Evolutionary conservation across 768 basidiomycete genomes (phyloP).

Genomic region (Lactarius hengduanensis): DNA sequence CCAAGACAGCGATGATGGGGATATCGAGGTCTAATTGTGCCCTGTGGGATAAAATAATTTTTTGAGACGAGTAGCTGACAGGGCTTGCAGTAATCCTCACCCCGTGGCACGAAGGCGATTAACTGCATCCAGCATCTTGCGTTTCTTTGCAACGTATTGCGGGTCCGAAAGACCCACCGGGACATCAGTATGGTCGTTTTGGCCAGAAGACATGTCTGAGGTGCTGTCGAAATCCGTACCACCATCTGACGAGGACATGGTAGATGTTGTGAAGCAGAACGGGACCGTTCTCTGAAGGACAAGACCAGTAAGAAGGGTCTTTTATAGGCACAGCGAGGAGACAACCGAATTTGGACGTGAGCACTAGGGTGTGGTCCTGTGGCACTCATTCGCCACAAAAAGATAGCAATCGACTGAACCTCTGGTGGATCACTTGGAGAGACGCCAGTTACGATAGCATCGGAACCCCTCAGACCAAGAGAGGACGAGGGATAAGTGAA

Average conservation of each 20-base stretch:
- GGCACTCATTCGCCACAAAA: neutral
- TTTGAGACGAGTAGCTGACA: constrained; percentile 11
- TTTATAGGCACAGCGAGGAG: neutral
- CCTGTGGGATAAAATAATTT: constrained; percentile 35
- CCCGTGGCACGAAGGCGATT: constrained; percentile 63
- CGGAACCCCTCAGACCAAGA: neutral
- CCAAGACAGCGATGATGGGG: constrained; percentile 71
- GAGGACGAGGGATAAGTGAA: neutral
- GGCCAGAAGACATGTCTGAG: neutral
- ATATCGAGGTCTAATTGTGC: constrained; percentile 69
- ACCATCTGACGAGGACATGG: neutral
- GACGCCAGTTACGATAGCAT: neutral
- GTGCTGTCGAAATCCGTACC: neutral
- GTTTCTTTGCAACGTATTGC: constrained; percentile 40
- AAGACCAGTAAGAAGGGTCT: neutral
- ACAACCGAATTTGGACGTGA: neutral
- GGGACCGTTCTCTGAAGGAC: neutral
- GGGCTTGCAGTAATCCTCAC: constrained; percentile 36
- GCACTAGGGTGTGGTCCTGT: neutral
- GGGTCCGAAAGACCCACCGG: constrained; percentile 55
- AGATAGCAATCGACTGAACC: neutral
- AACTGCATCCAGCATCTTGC: constrained; percentile 55
- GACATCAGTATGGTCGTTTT: neutral
- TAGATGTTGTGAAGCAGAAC: neutral
- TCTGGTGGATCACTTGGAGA: neutral